Evolutionary conservation across 2,329 filamentous ascomycete species (phyloP), one percentile per base, ranked within the genome.

Genomic region (Aotearoamyces nothofagi): DNA sequence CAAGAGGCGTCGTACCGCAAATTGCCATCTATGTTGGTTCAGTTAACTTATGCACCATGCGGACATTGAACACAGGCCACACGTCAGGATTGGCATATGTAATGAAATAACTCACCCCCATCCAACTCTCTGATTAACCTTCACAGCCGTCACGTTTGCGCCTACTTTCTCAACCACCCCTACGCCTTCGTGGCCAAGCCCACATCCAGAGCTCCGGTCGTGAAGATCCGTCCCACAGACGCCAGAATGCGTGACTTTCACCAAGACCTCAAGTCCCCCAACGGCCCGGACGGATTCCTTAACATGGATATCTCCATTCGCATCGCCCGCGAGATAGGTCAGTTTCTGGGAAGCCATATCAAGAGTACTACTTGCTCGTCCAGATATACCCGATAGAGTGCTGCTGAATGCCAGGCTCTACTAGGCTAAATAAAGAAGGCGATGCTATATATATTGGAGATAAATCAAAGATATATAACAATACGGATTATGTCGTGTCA

Each of bases 121-220:
- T 24, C 58, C 60, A 10, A 57, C 57, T n/a, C 56, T 45, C 25
- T 63, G 51, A 7, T 59, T 76, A 2, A 67, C 53, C 31, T 63
- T 57, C 54, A 75, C 69, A 12, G 56, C 54, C 27, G 58, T 63
- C 23, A 76, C 70, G 2, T 47, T 54, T 0, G 61, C 54, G 9
- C 73, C 72, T 2, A 78, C 44, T 5, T 64, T 63, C n/a, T 69
- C 70, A 4, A 82, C 58, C 5, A 67, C 66, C 5, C 77, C 77
- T 29, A 83, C 63, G 20, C 76, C 57, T 49, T 83, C 78, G 51
- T 84, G 78, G 13, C 78, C 79, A 0, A 74, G 69, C 5, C 37
- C 51, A 37, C 46, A 45, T 13, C 52, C 47, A 10, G 32, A 50
- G 3, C 26, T 27, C 5, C 32, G 31, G 31, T 45, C 48, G 36